phyloP scores from a whole-genome alignment of 225 moss, liverwort and hornwort species.

The Bryum argenteum region DNA sequence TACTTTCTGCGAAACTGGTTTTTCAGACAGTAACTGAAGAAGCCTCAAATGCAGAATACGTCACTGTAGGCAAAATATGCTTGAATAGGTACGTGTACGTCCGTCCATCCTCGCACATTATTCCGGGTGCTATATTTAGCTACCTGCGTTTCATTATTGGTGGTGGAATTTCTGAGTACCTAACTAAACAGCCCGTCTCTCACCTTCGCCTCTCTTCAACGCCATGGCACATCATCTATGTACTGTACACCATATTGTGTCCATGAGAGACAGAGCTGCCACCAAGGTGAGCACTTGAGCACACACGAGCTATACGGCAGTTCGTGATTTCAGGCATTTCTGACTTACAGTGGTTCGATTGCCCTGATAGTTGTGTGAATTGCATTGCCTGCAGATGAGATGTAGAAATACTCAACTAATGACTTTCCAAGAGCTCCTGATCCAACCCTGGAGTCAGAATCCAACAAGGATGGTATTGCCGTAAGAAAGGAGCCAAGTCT shows the following conservation, averaged over 20 bases:
- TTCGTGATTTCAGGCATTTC: background rate
- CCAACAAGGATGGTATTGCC: background rate
- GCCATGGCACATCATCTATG: slow-evolving; percentile 11
- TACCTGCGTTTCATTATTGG: slow-evolving; percentile 17
- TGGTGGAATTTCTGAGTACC: slow-evolving; percentile 11
- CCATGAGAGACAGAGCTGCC: background rate
- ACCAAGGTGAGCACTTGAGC: background rate
- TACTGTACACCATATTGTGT: background rate
- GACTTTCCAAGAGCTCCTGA: background rate
- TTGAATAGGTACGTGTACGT: slow-evolving; percentile 2
- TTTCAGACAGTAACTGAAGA: background rate
- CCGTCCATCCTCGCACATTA: background rate
- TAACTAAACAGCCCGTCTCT: background rate
- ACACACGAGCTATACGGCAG: too few species aligned
- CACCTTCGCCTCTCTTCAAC: background rate
- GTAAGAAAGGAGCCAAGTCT: background rate
- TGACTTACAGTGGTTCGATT: background rate
- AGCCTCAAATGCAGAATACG: background rate
- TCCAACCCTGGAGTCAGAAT: too few species aligned
- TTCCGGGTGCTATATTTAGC: slow-evolving; percentile 2
- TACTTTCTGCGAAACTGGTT: too few species aligned
- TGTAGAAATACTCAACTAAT: background rate
- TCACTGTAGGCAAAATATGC: background rate
- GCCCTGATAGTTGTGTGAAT: background rate
- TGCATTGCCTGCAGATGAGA: slow-evolving; percentile 29